phyloP scores from a whole-genome alignment of 2,329 filamentous ascomycete genomes.

The Clathrospora elynae region DNA sequence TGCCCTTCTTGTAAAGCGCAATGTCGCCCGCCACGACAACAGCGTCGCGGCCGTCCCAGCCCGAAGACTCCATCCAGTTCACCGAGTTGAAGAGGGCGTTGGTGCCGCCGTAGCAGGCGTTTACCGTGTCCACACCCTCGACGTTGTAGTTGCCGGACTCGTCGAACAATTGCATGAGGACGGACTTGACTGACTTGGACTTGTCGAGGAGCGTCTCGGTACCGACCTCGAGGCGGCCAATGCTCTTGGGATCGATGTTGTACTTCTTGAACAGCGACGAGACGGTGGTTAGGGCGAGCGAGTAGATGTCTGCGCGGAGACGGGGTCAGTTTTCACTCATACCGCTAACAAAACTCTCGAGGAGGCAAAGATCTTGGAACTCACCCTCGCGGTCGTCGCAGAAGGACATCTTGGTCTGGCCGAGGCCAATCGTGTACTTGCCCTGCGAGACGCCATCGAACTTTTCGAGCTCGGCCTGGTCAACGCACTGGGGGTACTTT shows the following conservation, averaged over 20 bases:
- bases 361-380: slow-evolving; percentile 10
- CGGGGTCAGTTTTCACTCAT: slow-evolving; percentile 18
- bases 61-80: slow-evolving; percentile 61
- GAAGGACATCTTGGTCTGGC: slow-evolving; percentile 62
- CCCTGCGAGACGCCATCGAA: slow-evolving; percentile 59
- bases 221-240: slow-evolving; percentile 59
- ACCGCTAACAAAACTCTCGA: background rate
- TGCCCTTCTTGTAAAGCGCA: slow-evolving; percentile 61
- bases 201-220: slow-evolving; percentile 62
- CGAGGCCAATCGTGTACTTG: slow-evolving; percentile 61
- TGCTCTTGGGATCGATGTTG: slow-evolving; percentile 57
- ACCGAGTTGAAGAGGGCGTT: slow-evolving; percentile 61
- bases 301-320: slow-evolving; percentile 56
- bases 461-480: slow-evolving; percentile 60
- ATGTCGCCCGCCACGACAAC: slow-evolving; percentile 60
- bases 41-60: slow-evolving; percentile 59
- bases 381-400: slow-evolving; percentile 60
- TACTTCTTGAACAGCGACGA: slow-evolving; percentile 60
- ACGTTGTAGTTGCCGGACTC: slow-evolving; percentile 59
- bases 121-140: slow-evolving; percentile 60
- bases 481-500: slow-evolving; percentile 53
- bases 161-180: slow-evolving; percentile 60
- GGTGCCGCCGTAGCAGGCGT: slow-evolving; percentile 61
- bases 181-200: slow-evolving; percentile 61
- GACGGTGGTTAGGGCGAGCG: slow-evolving; percentile 57